A percentile compares a stretch with the other conserved stretches of the same genome.
Evolutionary conservation across 2,329 filamentous ascomycete species (phyloP).

Genomic region (Paraphaeosphaeria minitans): DNA sequence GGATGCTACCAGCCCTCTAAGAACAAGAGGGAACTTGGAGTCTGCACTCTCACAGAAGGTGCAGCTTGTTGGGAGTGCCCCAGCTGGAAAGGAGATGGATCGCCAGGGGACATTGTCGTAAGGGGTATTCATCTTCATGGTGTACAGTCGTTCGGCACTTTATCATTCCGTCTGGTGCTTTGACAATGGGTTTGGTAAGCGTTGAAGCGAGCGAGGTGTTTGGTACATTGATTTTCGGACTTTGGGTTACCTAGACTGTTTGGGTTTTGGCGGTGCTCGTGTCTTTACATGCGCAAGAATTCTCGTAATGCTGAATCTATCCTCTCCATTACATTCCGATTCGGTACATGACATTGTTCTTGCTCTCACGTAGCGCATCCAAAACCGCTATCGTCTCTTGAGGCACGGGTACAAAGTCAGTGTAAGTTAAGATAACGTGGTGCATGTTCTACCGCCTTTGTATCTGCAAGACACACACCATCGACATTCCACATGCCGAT

Average conservation of each 20-base stretch:
- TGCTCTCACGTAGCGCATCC: no score
- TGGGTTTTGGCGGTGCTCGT: not conserved
- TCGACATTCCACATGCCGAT: no score
- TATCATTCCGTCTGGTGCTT: not conserved
- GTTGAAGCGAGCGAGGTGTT: conserved; percentile 6
- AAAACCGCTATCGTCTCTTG: no score
- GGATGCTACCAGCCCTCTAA: conserved; percentile 46
- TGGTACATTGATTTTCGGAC: not conserved
- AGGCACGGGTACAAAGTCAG: no score
- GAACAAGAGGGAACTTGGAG: conserved; percentile 37
- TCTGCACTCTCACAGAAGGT: conserved; percentile 30
- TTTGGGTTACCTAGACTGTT: conserved; percentile 4
- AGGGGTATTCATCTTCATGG: not conserved
- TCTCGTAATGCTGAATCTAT: no score
- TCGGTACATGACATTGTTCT: no score
- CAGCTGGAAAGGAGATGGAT: conserved; percentile 36
- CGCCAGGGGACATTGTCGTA: conserved; percentile 36
- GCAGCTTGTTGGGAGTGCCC: conserved; percentile 33
- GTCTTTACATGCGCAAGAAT: no score
- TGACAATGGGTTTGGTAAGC: not conserved
- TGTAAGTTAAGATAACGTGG: no score
- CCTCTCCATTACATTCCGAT: no score
- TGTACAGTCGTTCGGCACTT: not conserved
- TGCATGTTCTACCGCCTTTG: no score
- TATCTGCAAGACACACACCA: no score